Percentiles rank a stretch among this genome's conserved stretches.
Conservation (phyloP, 2,329 filamentous ascomycete species). For the Cladophialophora carrionii region DNA sequence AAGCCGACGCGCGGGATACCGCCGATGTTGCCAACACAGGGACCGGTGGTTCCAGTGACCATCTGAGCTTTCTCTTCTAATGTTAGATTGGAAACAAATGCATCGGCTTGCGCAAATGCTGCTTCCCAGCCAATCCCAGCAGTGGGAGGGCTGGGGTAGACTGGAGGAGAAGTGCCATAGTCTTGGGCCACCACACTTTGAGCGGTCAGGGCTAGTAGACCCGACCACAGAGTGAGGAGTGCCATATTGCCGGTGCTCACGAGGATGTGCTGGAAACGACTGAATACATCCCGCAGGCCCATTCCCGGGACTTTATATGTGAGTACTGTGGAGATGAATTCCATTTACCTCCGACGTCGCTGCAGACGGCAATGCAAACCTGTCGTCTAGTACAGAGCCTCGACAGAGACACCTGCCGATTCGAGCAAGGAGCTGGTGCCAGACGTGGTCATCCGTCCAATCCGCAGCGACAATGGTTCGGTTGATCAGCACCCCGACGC, state of each 20-base stretch:
- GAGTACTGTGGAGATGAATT: constrained; percentile 1
- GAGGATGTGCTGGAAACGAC: constrained; percentile 1
- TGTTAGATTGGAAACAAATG: constrained; percentile 47
- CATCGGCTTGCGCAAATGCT: constrained; percentile 46
- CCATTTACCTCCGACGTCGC: constrained; percentile 2
- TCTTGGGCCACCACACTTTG: constrained; percentile 24
- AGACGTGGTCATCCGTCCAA: constrained; percentile 1
- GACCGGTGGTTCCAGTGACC: constrained; percentile 42
- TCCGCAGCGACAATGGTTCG: not conserved
- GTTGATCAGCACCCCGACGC: constrained; percentile 12
- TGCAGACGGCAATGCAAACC: not conserved
- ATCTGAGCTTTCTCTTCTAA: constrained; percentile 50
- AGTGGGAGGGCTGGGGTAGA: constrained; percentile 34
- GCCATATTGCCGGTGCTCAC: constrained; percentile 12
- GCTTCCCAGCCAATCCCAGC: constrained; percentile 44
- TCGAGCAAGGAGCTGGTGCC: not conserved
- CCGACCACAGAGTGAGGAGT: constrained; percentile 14
- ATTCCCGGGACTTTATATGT: not conserved
- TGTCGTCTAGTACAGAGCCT: not conserved
- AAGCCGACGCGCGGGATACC: constrained; percentile 43
- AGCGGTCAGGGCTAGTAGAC: constrained; percentile 15
- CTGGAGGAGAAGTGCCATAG: constrained; percentile 26
- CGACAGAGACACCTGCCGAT: not conserved
- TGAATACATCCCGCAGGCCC: not conserved
- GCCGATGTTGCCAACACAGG: constrained; percentile 44